Percentiles rank a stretch among this genome's conserved stretches.
Evolutionary conservation across 129 eudicot species (phyloP).

Genomic region (Rutidosis leptorrhynchoides): DNA sequence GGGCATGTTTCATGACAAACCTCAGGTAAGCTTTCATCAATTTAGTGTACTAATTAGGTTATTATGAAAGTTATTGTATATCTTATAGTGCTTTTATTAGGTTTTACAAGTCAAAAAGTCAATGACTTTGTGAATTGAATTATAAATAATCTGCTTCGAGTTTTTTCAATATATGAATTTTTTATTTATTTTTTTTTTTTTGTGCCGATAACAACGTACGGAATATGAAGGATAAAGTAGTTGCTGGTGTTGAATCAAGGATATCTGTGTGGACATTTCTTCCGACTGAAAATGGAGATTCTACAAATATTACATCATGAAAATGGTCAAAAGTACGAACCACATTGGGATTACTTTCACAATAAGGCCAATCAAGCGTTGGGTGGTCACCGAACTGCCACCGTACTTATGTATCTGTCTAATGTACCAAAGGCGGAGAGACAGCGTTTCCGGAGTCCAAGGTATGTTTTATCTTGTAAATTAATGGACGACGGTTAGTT

Average conservation of each 20-base stretch:
- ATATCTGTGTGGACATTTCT: constrained; percentile 82
- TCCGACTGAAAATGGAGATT: constrained; percentile 75
- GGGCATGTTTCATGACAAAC: constrained; percentile 79
- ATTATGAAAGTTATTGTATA: background rate
- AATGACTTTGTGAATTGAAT: background rate
- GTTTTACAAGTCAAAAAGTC: background rate
- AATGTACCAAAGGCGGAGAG: constrained; percentile 78
- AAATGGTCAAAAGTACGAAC: constrained; percentile 30
- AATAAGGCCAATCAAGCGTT: constrained; percentile 61
- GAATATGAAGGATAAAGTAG: constrained; percentile 53
- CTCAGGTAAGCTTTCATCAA: constrained; percentile 52
- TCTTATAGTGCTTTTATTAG: background rate
- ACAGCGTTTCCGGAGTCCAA: constrained; percentile 71
- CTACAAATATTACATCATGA: constrained; percentile 69
- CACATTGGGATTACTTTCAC: constrained; percentile 47
- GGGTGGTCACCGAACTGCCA: constrained; percentile 94
- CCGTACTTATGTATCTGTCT: constrained; percentile 91
- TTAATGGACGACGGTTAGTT: background rate
- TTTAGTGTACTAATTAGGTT: background rate
- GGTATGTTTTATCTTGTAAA: constrained; percentile 33
- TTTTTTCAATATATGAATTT: constrained; percentile 1
- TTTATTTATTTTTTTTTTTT: no score
- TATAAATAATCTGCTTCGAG: constrained; percentile 7
- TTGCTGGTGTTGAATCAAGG: constrained; percentile 56
- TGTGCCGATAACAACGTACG: constrained; percentile 10